Conservation (phyloP, 164 flowering plant genomes). For the Tinospora cordifolia region DNA sequence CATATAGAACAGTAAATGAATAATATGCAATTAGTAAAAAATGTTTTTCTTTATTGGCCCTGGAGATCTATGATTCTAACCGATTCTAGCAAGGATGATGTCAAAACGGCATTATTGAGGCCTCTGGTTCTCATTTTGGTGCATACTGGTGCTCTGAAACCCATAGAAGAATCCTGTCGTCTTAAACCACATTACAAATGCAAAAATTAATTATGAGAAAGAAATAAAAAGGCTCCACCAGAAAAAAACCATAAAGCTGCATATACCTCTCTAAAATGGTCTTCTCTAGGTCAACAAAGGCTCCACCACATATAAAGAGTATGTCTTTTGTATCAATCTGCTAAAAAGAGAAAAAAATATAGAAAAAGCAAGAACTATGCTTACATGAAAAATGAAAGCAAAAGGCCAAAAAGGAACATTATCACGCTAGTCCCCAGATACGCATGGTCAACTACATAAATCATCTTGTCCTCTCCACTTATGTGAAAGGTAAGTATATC, state of each 20-base stretch:
- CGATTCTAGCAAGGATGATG: conserved; percentile 76
- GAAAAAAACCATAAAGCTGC: background rate
- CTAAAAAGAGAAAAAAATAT: conserved; percentile 9
- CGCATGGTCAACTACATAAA: too few species aligned
- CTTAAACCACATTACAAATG: conserved; percentile 21
- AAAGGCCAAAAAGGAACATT: too few species aligned
- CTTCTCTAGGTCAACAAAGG: conserved; percentile 90
- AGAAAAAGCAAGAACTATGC: background rate
- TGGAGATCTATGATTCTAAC: conserved; percentile 35
- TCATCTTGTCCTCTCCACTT: too few species aligned
- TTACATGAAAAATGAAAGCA: too few species aligned
- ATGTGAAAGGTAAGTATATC: too few species aligned
- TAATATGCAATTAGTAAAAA: background rate
- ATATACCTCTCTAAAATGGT: conserved; percentile 92
- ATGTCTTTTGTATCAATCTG: conserved; percentile 98
- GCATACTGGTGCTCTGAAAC: conserved; percentile 99
- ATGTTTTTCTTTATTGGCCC: background rate
- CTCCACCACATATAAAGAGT: conserved; percentile 98
- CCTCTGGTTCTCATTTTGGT: conserved; percentile 88
- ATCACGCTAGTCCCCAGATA: too few species aligned
- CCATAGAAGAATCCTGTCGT: conserved; percentile 97
- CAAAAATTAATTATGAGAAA: too few species aligned
- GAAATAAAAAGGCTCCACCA: background rate
- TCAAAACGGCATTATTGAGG: conserved; percentile 54
- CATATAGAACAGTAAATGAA: background rate